A percentile compares a stretch with the other conserved stretches of the same genome.
phyloP scores from a whole-genome alignment of 176 grass and related monocot species.

The Ensete ventricosum region DNA sequence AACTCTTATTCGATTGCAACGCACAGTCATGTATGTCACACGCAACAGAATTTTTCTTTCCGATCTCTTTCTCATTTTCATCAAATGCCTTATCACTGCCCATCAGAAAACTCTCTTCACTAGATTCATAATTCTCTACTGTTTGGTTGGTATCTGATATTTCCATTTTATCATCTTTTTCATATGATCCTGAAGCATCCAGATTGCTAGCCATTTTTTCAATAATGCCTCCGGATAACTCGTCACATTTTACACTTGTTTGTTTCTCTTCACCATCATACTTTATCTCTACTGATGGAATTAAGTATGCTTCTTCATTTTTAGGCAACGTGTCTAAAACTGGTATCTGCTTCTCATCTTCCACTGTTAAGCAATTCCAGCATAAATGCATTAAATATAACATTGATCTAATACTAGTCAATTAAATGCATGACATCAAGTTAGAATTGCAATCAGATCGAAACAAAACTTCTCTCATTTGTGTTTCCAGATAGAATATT shows the following conservation, averaged over 20 bases:
- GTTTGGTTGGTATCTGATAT: too few relatives aligned
- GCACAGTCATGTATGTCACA: not conserved
- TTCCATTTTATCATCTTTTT: not conserved
- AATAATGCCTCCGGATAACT: not conserved
- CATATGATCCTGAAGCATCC: not conserved
- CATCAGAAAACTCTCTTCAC: not conserved
- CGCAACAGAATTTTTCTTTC: not conserved
- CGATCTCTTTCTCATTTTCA: not conserved
- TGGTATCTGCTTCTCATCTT: not conserved
- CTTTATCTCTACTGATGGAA: not conserved
- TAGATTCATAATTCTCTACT: not conserved
- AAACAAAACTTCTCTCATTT: not conserved
- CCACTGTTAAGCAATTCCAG: not conserved
- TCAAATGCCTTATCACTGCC: not conserved
- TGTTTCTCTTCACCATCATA: not conserved
- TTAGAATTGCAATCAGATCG: not conserved
- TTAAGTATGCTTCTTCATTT: not conserved
- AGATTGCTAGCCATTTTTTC: not conserved
- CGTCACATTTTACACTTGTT: not conserved
- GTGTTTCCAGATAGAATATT: not conserved
- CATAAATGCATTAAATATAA: not conserved
- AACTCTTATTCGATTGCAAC: not conserved
- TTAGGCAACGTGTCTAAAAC: not conserved
- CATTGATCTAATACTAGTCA: not conserved
- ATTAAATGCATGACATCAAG: not conserved